Evolutionary conservation across 371 early-diverging fungal species (phyloP).

Genomic region (Phascolomyces articulosus): DNA sequence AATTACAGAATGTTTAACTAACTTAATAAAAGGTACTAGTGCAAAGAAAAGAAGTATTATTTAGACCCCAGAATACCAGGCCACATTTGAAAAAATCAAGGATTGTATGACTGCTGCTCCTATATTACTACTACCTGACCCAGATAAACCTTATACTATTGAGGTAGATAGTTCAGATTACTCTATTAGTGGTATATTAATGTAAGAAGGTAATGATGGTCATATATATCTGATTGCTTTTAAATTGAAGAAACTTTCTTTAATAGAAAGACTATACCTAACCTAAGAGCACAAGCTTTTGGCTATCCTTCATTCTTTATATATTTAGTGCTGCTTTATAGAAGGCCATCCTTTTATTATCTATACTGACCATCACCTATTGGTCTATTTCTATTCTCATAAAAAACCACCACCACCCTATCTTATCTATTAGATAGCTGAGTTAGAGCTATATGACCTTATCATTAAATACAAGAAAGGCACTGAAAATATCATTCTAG

Average conservation of each 20-base stretch:
- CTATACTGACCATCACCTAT: slow-evolving; percentile 28
- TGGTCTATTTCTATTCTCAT: slow-evolving; percentile 22
- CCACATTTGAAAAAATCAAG: slow-evolving; percentile 17
- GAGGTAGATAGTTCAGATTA: slow-evolving; percentile 36
- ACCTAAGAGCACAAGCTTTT: slow-evolving; percentile 44
- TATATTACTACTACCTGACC: no score
- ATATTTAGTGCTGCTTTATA: slow-evolving; percentile 29
- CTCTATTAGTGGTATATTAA: slow-evolving; percentile 29
- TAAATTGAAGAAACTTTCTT: slow-evolving; percentile 21
- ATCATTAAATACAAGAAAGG: slow-evolving; percentile 30
- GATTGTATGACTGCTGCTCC: slow-evolving; percentile 14
- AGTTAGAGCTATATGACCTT: no score
- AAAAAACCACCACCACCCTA: no score
- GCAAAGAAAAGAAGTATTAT: slow-evolving; percentile 5
- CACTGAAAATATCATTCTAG: no score
- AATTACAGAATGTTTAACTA: slow-evolving; percentile 38
- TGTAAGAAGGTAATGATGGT: slow-evolving; percentile 17
- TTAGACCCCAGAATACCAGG: slow-evolving; percentile 10
- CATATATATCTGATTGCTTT: slow-evolving; percentile 17
- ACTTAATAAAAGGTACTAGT: slow-evolving; percentile 29
- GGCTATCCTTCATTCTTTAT: slow-evolving; percentile 34
- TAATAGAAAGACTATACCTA: slow-evolving; percentile 15
- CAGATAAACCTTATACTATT: slow-evolving; percentile 22
- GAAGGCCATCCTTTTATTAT: slow-evolving; percentile 23
- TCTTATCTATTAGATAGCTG: no score